Percentiles rank a stretch among this genome's conserved stretches.
Conservation (phyloP, 169 alveolate genomes). For the Perkinsus olseni region DNA sequence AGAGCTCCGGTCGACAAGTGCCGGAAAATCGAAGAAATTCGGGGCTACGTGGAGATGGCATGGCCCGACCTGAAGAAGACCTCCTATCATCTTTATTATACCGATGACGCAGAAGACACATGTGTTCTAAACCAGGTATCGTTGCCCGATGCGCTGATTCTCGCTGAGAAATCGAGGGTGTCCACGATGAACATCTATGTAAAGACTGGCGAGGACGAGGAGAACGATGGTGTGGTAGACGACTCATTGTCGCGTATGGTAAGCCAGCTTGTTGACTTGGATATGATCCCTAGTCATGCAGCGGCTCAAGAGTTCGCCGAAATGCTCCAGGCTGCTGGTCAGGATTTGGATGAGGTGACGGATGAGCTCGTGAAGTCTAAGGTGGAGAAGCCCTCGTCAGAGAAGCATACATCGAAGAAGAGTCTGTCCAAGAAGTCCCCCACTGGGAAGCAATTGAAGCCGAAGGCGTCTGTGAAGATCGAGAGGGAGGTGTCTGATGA, state of each 20-base stretch:
- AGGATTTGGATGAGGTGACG: background rate
- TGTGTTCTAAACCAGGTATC: background rate
- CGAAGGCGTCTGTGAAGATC: background rate
- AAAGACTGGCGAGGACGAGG: background rate
- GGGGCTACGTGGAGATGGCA: background rate
- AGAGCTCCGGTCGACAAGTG: background rate
- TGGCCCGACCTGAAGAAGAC: background rate
- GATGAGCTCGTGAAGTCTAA: background rate
- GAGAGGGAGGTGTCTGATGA: background rate
- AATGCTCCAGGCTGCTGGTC: background rate
- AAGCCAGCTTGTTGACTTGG: background rate
- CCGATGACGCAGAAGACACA: background rate
- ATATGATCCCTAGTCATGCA: background rate
- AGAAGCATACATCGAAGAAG: background rate
- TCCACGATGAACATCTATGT: background rate
- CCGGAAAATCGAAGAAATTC: background rate
- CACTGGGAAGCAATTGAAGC: background rate
- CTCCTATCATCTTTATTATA: background rate
- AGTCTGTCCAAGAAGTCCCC: background rate
- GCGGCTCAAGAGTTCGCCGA: background rate
- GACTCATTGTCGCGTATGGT: background rate
- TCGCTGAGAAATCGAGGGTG: background rate
- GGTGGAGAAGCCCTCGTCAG: background rate
- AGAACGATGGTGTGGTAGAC: background rate
- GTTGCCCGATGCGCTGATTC: background rate